Evolutionary conservation across 306 rosid genomes (phyloP), one percentile per base, ranked within the genome.

Genomic region (Gleditsia sinensis): DNA sequence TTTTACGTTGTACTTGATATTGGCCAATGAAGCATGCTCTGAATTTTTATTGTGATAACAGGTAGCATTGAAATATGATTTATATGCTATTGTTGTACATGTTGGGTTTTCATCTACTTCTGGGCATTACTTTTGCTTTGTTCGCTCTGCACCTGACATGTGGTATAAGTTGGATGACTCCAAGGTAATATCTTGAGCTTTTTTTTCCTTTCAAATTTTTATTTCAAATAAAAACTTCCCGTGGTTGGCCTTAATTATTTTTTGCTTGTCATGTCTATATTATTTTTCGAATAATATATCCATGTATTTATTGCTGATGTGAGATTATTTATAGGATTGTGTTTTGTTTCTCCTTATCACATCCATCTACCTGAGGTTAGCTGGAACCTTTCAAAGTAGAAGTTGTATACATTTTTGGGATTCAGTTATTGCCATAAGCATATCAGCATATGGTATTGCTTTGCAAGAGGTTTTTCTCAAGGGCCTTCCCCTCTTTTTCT

Each of bases 131-230:
- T 90, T 87, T 61, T 84, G 91, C 83, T 90, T 87, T 71, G 77
- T 94, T 74, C 94, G 97, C 21, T 82, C 97, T 39, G 82, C 92
- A 53, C 91, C 95, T 10, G 88, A 86, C 65, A 72, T 86, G 62
- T 94, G 99, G 99, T 80, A 90, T 79, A 72, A 76, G 74, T 45
- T 94, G 83, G 97, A 94, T 76, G 99, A 94, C 83, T 77, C 87
- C 7, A 78, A 67, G 99, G 99, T 94, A 84, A 33, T 65, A 53
- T 58, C 49, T 25, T 25, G 12, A 40, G 60, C 8, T 53, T 69
- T 17, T 33, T 51, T 39, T 59, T n/a, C n/a, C n/a, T n/a, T n/a
- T n/a, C n/a, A n/a, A n/a, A n/a, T n/a, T n/a, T n/a, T n/a, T n/a
- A n/a, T n/a, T n/a, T 8, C 9, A 61, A 61, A 19, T 20, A 0